Evolutionary conservation across 176 grass and related monocot genomes (phyloP).

Genomic region (Phragmites australis): DNA sequence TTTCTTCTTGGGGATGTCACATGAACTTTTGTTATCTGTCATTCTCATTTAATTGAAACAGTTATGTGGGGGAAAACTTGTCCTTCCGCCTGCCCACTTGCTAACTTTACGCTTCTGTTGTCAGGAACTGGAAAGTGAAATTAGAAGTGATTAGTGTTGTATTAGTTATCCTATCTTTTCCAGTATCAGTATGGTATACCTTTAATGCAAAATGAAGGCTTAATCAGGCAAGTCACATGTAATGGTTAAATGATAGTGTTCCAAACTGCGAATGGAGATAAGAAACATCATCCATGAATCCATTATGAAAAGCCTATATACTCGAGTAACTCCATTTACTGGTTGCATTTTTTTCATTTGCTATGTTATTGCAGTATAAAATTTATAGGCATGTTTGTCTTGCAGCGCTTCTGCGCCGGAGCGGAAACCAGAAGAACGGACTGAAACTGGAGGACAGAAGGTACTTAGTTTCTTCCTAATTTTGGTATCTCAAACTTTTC

Average conservation of each 20-base stretch:
- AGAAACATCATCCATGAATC: not conserved
- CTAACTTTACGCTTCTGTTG: not conserved
- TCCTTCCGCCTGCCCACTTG: not conserved
- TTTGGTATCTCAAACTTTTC: slow-evolving; percentile 23
- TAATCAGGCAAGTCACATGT: slow-evolving; percentile 1
- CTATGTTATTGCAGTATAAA: slow-evolving; percentile 5
- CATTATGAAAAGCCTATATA: not conserved
- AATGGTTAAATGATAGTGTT: slow-evolving; percentile 17
- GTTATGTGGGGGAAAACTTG: not conserved
- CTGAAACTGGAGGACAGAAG: slow-evolving; percentile 51
- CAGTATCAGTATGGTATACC: not conserved
- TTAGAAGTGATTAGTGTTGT: too few species aligned
- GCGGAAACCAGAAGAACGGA: slow-evolving; percentile 41
- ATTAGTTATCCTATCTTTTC: slow-evolving; percentile 2
- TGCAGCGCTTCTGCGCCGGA: slow-evolving; percentile 39
- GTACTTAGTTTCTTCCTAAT: slow-evolving; percentile 36
- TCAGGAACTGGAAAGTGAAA: too few species aligned
- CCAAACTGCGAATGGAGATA: not conserved
- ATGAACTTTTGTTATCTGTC: not conserved
- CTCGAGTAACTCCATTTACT: slow-evolving; percentile 9
- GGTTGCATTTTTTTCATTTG: not conserved
- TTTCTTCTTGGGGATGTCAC: not conserved
- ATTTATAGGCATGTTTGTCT: slow-evolving; percentile 23
- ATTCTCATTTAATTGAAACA: slow-evolving; percentile 3
- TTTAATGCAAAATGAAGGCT: not conserved